These are phyloP conservation scores for Cladorrhinum sp. DNA, from an alignment of 2,329 filamentous ascomycete genomes.

Conservation along the genomic window DNA sequence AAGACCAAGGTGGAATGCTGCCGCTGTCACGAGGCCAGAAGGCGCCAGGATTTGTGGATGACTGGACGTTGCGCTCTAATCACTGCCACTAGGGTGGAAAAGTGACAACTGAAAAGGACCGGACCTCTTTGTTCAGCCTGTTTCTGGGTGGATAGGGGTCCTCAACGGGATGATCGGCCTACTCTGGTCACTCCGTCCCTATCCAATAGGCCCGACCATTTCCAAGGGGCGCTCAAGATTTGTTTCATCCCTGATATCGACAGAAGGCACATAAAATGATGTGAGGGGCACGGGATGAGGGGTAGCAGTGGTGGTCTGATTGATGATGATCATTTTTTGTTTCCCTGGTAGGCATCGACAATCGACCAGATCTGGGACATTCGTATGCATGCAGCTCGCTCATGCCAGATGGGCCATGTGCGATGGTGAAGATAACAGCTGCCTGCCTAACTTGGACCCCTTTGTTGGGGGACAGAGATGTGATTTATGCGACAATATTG, in stretches of 20 bases:
- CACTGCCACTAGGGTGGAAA: background rate
- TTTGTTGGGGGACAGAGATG: background rate
- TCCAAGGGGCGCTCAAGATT: background rate
- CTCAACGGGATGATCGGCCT: background rate
- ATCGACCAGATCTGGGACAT: background rate
- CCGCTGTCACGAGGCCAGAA: background rate
- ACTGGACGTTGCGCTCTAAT: background rate
- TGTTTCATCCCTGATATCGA: background rate
- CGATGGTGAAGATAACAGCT: background rate
- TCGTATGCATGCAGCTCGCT: background rate
- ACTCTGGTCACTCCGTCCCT: background rate
- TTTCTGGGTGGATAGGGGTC: background rate
- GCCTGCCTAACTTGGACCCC: too few species aligned
- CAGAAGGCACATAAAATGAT: background rate
- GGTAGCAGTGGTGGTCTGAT: background rate
- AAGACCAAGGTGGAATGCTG: background rate
- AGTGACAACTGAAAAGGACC: background rate
- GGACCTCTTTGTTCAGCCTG: background rate
- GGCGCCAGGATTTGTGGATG: background rate
- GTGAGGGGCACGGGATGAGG: background rate
- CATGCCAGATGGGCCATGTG: background rate
- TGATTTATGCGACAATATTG: constrained; percentile 5
- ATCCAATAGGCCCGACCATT: background rate
- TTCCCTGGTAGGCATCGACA: background rate
- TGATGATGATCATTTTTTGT: background rate